These are phyloP conservation scores for Thermothielavioides terrestris DNA, from an alignment of 495 filamentous ascomycete genomes.

Conservation along the genomic window DNA sequence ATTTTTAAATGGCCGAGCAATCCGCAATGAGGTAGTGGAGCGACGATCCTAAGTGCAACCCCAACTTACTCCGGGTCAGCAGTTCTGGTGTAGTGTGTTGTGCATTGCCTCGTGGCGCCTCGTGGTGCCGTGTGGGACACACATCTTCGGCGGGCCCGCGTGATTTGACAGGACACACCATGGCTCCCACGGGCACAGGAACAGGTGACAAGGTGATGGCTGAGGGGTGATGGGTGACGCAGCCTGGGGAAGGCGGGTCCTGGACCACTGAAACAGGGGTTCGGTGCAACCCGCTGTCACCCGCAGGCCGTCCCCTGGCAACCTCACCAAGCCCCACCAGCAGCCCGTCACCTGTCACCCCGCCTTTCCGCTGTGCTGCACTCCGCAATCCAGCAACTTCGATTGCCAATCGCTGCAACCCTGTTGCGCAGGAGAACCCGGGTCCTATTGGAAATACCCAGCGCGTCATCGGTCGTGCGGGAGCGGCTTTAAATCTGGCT, in stretches of 20 bases:
- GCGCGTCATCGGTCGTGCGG: background rate
- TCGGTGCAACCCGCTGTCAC: background rate
- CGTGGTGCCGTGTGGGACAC: background rate
- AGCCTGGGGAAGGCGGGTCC: background rate
- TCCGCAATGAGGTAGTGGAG: no score
- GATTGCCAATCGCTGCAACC: conserved; percentile 5
- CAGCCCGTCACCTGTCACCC: conserved; percentile 1
- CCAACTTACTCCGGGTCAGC: no score
- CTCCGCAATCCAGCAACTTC: conserved; percentile 8
- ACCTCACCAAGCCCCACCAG: background rate
- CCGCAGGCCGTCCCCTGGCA: background rate
- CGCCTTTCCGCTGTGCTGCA: conserved; percentile 6
- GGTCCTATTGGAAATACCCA: background rate
- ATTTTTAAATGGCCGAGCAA: no score
- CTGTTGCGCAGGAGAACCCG: background rate
- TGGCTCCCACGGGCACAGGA: background rate
- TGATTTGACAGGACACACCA: background rate
- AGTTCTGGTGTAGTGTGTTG: no score
- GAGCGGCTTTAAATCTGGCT: background rate
- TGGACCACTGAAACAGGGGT: conserved; percentile 1
- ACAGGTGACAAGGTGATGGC: conserved; percentile 3
- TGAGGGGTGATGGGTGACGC: no score
- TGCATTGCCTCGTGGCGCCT: no score
- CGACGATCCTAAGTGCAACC: no score
- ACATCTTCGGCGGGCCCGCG: background rate